Evolutionary conservation across 129 eudicot genomes (phyloP), one percentile per base, ranked within the genome.

Genomic region (Ambrosia artemisiifolia): DNA sequence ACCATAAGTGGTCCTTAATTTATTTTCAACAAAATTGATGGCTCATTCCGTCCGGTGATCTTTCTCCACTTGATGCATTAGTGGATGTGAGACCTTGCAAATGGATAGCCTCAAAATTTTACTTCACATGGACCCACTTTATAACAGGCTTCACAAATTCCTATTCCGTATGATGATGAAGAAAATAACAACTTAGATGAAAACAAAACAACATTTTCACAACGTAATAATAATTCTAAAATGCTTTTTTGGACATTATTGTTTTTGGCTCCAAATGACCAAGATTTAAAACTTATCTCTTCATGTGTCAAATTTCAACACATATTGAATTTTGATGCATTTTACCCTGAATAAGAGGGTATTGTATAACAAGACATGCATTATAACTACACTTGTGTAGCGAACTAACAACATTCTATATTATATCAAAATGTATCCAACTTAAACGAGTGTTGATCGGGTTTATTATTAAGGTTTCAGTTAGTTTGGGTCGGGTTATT

Each of bases 61-160:
- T 35, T 43, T 63, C 78, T 65, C 90, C 90, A 88, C 83, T 80
- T 83, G 83, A 79, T 88, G 68, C 51, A 69, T 24, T 70, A 18
- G 88, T 82, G 90, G 90, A 49, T 71, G 30, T 60, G 62, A 79
- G 34, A 55, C 75, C 51, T 9, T 53, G 62, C 16, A 43, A 63
- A 67, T 13, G 24, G 61, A 53, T 71, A 46, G 76, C 81, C 81
- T 78, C 69, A 70, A 63, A 42, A 42, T 32, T 59, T 47, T 17
- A 53, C 38, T 50, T 13, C 77, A 38, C 61, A 63, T 43, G 82
- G 77, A 54, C 82, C 82, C 77, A 78, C 72, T 67, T 47, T 11
- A 65, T 42, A 43, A 66, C 47, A 18, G 77, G 13, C 69, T 46
- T 34, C 70, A 47, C 77, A 48, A 32, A 0, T 17, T 2, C 5